A percentile compares a stretch with the other conserved stretches of the same genome.
Evolutionary conservation across 495 filamentous ascomycete genomes (phyloP).

Genomic region (Pseudoneurospora amorphoporcata): DNA sequence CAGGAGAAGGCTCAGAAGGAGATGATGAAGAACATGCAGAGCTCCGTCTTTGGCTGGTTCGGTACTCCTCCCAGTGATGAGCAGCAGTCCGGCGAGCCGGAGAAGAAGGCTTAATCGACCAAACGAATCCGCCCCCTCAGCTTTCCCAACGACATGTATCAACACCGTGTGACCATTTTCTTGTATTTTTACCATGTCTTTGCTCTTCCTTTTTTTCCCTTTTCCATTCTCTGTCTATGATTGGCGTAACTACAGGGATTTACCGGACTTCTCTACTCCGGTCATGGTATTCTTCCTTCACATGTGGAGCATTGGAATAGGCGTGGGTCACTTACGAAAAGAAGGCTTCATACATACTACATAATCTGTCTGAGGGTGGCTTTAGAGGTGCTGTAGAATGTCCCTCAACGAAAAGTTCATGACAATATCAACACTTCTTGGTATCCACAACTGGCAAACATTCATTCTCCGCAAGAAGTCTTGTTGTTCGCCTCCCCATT

Average conservation of each 20-base stretch:
- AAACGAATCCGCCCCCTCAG: neutral
- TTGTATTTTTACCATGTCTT: neutral
- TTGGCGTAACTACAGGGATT: neutral
- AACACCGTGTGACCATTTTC: constrained; percentile 4
- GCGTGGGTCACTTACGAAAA: constrained; percentile 1
- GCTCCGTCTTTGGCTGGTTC: constrained; percentile 41
- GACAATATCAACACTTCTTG: neutral
- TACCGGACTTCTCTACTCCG: neutral
- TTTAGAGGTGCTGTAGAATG: constrained; percentile 4
- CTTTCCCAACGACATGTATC: constrained; percentile 4
- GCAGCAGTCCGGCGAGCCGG: constrained; percentile 1
- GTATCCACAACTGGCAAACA: neutral
- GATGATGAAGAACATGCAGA: constrained; percentile 72
- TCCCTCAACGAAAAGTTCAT: neutral
- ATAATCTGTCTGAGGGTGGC: constrained; percentile 4
- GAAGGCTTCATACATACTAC: constrained; percentile 6
- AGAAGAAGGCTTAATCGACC: constrained; percentile 5
- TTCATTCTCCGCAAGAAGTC: neutral
- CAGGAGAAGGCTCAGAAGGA: constrained; percentile 81
- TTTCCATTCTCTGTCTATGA: neutral
- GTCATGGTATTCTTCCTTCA: constrained; percentile 2
- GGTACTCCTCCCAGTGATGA: constrained; percentile 1
- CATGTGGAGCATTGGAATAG: constrained; percentile 9
- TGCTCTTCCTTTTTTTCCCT: neutral
- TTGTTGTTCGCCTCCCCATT: neutral